Evolutionary conservation across 805 yeast species (phyloP).

Genomic region (Ogataea wickerhamii): DNA sequence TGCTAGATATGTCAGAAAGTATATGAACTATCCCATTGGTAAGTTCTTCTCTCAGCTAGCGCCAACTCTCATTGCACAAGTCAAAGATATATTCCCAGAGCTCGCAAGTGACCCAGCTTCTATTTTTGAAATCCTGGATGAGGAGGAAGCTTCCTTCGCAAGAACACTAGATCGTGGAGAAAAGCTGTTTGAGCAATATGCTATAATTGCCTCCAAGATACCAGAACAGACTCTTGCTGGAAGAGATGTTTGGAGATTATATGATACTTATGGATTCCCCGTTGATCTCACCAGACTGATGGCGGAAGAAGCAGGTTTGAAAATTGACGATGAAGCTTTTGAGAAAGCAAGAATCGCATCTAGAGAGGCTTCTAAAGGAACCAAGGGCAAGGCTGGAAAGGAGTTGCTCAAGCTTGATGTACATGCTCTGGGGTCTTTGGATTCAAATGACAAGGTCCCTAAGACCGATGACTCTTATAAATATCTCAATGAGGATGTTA

Average conservation of each 20-base stretch:
- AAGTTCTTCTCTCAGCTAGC: conserved; percentile 88
- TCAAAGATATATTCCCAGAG: conserved; percentile 88
- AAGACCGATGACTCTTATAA: conserved; percentile 83
- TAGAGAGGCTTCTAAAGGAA: conserved; percentile 92
- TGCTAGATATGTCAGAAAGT: conserved; percentile 93
- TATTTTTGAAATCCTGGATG: conserved; percentile 86
- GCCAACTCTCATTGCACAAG: conserved; percentile 89
- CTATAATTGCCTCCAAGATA: conserved; percentile 72
- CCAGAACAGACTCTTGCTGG: conserved; percentile 80
- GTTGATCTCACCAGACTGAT: conserved; percentile 94
- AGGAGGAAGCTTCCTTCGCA: conserved; percentile 93
- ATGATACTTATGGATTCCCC: conserved; percentile 99
- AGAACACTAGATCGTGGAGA: conserved; percentile 98
- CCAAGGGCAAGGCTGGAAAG: conserved; percentile 54
- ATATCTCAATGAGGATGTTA: conserved; percentile 66
- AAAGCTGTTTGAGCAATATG: conserved; percentile 90
- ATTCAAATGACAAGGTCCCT: conserved; percentile 53
- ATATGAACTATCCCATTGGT: conserved; percentile 94
- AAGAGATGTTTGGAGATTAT: conserved; percentile 95
- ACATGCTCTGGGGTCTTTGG: conserved; percentile 76
- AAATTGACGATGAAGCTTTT: conserved; percentile 88
- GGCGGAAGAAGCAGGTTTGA: conserved; percentile 97
- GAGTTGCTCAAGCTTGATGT: conserved; percentile 80
- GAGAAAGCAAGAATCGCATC: conserved; percentile 87
- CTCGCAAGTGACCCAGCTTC: conserved; percentile 64